phyloP scores from a whole-genome alignment of 768 basidiomycete species.

The Rhodosporidiobolus sp. region DNA sequence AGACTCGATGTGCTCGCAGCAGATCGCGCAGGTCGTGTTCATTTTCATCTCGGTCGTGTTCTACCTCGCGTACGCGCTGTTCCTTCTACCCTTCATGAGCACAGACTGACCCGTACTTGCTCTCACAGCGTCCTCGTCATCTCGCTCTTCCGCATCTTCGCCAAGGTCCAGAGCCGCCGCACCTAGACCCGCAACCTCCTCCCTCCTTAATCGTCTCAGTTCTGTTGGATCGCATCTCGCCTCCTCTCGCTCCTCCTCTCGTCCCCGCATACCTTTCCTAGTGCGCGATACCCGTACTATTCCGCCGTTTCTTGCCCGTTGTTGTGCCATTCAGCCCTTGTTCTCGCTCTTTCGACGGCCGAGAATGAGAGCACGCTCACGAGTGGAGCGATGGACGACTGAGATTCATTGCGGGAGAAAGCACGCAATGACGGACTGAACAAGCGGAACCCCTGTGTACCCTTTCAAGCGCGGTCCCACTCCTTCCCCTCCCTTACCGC shows the following conservation, averaged over 20 bases:
- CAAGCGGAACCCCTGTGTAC: background rate
- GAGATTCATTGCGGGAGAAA: background rate
- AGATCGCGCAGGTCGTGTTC: slow-evolving; percentile 72
- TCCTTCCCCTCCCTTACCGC: background rate
- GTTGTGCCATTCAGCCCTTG: background rate
- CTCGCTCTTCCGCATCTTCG: slow-evolving; percentile 42
- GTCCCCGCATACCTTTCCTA: background rate
- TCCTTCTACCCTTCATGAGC: slow-evolving; percentile 5
- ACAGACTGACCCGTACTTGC: slow-evolving; percentile 58
- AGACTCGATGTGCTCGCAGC: slow-evolving; percentile 66
- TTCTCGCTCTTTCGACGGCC: background rate
- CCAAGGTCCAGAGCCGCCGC: slow-evolving; percentile 14
- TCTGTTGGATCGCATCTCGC: no score
- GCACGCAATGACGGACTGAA: background rate
- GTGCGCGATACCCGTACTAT: background rate
- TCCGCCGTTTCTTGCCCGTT: background rate
- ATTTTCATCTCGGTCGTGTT: slow-evolving; percentile 72
- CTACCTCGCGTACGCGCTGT: slow-evolving; percentile 60
- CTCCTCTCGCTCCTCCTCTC: no score
- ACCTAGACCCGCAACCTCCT: no score
- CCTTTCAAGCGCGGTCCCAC: slow-evolving; percentile 2
- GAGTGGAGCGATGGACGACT: no score
- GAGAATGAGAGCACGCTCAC: no score
- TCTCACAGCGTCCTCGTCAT: slow-evolving; percentile 52
- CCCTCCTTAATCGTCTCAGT: no score